Evolutionary conservation across 345 rosid species (phyloP).

Genomic region (Eucalyptus leucophloia): DNA sequence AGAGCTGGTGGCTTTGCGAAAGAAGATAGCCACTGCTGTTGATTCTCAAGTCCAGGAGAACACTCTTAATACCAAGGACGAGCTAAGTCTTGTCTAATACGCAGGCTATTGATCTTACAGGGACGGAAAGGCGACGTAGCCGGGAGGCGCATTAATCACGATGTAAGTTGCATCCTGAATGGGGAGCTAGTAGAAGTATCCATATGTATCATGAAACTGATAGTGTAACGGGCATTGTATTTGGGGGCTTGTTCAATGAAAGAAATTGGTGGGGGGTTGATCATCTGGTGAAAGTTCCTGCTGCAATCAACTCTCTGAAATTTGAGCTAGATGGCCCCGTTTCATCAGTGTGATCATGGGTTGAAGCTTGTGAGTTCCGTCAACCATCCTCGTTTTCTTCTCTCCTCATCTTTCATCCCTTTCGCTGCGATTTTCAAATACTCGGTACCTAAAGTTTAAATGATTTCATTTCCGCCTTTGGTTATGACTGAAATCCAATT

Average conservation of each 20-base stretch:
- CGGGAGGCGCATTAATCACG: neutral
- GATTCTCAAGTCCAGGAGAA: slow-evolving; percentile 12
- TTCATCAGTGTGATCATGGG: neutral
- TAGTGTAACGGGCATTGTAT: neutral
- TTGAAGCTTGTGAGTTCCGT: neutral
- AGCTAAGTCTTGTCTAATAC: slow-evolving; percentile 57
- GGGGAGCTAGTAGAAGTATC: neutral
- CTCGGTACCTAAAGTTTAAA: neutral
- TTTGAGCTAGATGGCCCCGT: neutral
- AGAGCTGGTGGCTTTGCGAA: slow-evolving; percentile 60
- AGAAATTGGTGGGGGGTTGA: neutral
- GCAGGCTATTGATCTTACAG: neutral
- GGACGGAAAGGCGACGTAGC: neutral
- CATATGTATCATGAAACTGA: neutral
- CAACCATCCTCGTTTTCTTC: neutral
- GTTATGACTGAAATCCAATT: neutral
- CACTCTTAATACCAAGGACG: slow-evolving; percentile 25
- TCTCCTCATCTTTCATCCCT: neutral
- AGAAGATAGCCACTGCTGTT: slow-evolving; percentile 27
- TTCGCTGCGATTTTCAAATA: neutral
- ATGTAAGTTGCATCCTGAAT: neutral
- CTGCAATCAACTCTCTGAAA: neutral
- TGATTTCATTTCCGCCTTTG: neutral
- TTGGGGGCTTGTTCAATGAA: neutral
- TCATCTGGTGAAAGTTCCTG: neutral